Evolutionary conservation across 2,329 filamentous ascomycete species (phyloP).

Genomic region (Aspergillus costaricaensis): DNA sequence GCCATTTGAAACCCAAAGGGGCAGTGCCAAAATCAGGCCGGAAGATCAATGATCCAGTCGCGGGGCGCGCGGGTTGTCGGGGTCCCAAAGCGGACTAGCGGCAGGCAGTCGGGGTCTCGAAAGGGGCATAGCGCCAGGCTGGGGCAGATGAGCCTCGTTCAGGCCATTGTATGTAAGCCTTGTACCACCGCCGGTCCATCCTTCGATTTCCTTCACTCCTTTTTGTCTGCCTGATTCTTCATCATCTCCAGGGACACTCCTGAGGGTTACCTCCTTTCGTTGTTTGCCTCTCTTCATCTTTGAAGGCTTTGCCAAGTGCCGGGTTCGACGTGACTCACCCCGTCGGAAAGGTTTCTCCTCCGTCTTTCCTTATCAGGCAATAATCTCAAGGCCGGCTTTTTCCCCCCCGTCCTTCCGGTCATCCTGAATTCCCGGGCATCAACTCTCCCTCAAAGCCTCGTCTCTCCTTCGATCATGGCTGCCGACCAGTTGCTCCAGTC

Average conservation of each 20-base stretch:
- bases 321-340: constrained; percentile 6
- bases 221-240: constrained; percentile 4
- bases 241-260: background rate
- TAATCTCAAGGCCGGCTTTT: background rate
- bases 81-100: constrained; percentile 31
- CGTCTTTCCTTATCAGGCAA: constrained; percentile 10
- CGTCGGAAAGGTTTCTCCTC: background rate
- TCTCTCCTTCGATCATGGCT: constrained; percentile 26
- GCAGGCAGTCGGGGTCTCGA: constrained; percentile 4
- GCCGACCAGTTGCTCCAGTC: constrained; percentile 29
- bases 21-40: background rate
- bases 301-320: background rate
- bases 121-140: constrained; percentile 16
- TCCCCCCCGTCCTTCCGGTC: background rate
- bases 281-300: background rate
- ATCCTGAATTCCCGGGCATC: constrained; percentile 1
- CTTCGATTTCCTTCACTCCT: constrained; percentile 14
- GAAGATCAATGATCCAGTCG: constrained; percentile 7
- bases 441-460: background rate
- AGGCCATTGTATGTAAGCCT: constrained; percentile 7
- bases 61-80: constrained; percentile 19
- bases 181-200: constrained; percentile 15
- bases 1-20: background rate
- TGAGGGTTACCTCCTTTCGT: background rate
- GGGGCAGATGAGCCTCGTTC: constrained; percentile 9